These are phyloP conservation scores for Silene uniflora DNA, from an alignment of 148 eudicot species.

Conservation along the genomic window DNA sequence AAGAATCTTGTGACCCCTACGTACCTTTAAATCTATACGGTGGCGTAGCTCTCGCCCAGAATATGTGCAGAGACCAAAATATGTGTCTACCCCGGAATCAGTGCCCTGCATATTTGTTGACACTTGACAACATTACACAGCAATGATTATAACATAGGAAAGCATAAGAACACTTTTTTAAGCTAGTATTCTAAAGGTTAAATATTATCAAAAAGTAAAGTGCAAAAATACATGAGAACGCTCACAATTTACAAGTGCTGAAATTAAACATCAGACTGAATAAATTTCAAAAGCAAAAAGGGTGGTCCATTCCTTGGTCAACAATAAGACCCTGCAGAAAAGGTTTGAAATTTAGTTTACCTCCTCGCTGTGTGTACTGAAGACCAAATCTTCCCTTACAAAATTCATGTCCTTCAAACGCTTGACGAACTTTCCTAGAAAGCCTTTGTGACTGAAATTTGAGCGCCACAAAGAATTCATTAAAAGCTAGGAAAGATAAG, in stretches of 20 bases:
- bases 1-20: background rate
- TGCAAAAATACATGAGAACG: background rate
- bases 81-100: slow-evolving; percentile 86
- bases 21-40: slow-evolving; percentile 93
- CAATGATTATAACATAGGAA: background rate
- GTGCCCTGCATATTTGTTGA: slow-evolving; percentile 51
- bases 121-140: background rate
- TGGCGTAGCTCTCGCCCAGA: slow-evolving; percentile 90
- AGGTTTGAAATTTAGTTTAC: slow-evolving; percentile 36
- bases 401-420: slow-evolving; percentile 76
- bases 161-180: background rate
- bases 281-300: slow-evolving; percentile 2
- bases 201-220: background rate
- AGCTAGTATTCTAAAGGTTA: background rate
- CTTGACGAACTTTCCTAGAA: slow-evolving; percentile 68
- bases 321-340: background rate
- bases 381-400: slow-evolving; percentile 78
- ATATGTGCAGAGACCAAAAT: slow-evolving; percentile 92
- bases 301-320: background rate
- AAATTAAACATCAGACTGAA: background rate
- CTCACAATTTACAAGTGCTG: background rate
- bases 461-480: background rate
- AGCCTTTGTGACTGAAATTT: slow-evolving; percentile 76
- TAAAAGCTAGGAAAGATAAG: background rate
- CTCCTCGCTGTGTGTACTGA: slow-evolving; percentile 89